Base-by-base conservation (phyloP, 495 filamentous ascomycete genomes). In the Hypoxylon subgilvum region DNA sequence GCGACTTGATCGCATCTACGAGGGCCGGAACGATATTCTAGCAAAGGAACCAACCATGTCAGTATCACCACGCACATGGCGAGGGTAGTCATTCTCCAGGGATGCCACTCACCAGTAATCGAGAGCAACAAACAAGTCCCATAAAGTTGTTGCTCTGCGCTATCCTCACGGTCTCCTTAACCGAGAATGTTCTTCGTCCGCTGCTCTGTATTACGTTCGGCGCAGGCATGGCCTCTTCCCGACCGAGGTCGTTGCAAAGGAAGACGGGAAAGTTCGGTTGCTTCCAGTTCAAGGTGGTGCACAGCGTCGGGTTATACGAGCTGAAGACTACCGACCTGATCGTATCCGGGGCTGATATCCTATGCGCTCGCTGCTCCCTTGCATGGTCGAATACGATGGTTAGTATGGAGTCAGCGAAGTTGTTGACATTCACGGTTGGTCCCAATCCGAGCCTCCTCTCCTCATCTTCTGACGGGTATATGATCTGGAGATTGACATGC, bases 221-320 rank as follows among this genome's bases (percentile, higher is more conserved):
- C 68, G 46, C 73, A 43, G 9, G 72, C 68, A 59, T 72, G 60
- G 19, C 61, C 61, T 67, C 81, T 61, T 68, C 75, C 69, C 82
- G 69, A 65, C 90, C 91, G 41, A 97, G 82, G 46, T 96, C 91
- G 69, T 97, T 97, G 76, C 92, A 96, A 40, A 96, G 81, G 52
- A 98, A 88, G 1, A 97, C 91, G 0, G 94, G 95, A 66, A 96
- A 98, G 62, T 97, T 98, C 8, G 94, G 94, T 70, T 98, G 94
- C 72, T 98, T 98, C 95, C 95, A 98, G 70, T 97, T 97, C 45
- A 98, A 66, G 3, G 92, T 91, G 28, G 89, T 92, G 71, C 94
- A 98, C 22, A 97, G 83, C 61, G 87, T 88, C 8, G 88, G 76
- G 68, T 96, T 96, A 59, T 91, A 95, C 5, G 89, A 92, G 53